A percentile compares a stretch with the other conserved stretches of the same genome.
Conservation (phyloP, 345 rosid genomes). For the Capsella bursapastoris region DNA sequence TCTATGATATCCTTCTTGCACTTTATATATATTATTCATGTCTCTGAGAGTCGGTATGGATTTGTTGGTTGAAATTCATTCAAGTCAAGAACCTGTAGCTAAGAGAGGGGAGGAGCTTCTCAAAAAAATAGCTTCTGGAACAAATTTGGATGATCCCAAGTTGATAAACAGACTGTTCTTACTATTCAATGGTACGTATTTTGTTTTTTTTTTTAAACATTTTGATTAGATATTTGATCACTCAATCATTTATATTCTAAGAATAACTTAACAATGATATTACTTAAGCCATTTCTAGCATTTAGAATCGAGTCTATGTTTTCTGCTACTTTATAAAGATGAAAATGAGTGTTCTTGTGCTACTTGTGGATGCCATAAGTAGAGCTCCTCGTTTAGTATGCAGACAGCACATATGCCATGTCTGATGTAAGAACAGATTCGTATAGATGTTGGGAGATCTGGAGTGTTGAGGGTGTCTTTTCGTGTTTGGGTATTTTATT, state of each 20-base stretch:
- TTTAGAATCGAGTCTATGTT: slow-evolving; percentile 20
- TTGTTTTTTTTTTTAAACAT: slow-evolving; percentile 3
- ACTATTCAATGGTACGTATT: slow-evolving; percentile 71
- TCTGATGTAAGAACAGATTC: background rate
- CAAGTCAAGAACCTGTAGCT: slow-evolving; percentile 85
- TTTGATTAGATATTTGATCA: slow-evolving; percentile 6
- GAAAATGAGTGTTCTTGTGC: slow-evolving; percentile 12
- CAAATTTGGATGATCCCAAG: slow-evolving; percentile 78
- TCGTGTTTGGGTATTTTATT: slow-evolving; percentile 22
- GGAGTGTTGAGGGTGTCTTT: slow-evolving; percentile 22
- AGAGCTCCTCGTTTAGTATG: slow-evolving; percentile 19
- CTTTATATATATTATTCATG: slow-evolving; percentile 25
- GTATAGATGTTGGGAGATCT: slow-evolving; percentile 4
- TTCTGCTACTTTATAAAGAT: slow-evolving; percentile 14
- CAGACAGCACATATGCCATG: slow-evolving; percentile 26
- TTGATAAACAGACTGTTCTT: slow-evolving; percentile 71
- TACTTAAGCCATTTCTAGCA: slow-evolving; percentile 1
- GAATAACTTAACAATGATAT: slow-evolving; percentile 17
- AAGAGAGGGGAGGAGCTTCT: slow-evolving; percentile 89
- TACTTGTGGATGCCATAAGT: slow-evolving; percentile 22
- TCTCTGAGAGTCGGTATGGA: slow-evolving; percentile 38
- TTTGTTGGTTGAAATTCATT: slow-evolving; percentile 45
- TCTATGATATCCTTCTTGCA: slow-evolving; percentile 20
- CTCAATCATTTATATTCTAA: slow-evolving; percentile 3
- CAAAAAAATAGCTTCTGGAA: slow-evolving; percentile 71